Evolutionary conservation across 1,284 basidiomycete genomes (phyloP).

Genomic region (Pseudozyma hubeiensis): DNA sequence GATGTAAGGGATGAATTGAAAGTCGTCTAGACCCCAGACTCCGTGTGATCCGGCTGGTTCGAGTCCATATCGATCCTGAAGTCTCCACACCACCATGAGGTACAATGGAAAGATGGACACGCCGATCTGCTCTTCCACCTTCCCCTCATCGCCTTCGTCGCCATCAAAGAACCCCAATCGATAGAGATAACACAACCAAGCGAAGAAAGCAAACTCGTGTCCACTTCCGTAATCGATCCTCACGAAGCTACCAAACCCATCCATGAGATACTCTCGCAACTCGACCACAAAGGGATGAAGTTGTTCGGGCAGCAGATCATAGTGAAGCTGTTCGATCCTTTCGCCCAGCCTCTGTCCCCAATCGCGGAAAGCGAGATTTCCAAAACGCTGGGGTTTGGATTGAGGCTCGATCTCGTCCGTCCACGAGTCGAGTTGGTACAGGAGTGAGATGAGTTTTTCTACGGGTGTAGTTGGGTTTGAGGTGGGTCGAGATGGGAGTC

Average conservation of each 20-base stretch:
- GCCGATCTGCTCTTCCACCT: conserved; percentile 53
- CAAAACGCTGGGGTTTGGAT: conserved; percentile 88
- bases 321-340: conserved; percentile 40
- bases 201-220: conserved; percentile 76
- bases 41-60: conserved; percentile 98
- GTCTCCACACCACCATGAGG: conserved; percentile 81
- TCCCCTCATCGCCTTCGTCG: background rate
- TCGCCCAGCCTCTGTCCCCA: conserved; percentile 83
- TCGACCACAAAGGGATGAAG: conserved; percentile 74
- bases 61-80: conserved; percentile 89
- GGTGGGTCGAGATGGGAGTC: conserved; percentile 7
- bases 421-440: conserved; percentile 81
- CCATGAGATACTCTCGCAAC: conserved; percentile 80
- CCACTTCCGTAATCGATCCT: conserved; percentile 97
- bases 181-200: conserved; percentile 60
- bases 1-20: conserved; percentile 87
- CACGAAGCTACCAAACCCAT: conserved; percentile 88
- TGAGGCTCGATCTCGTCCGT: conserved; percentile 84
- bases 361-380: conserved; percentile 88
- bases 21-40: conserved; percentile 96
- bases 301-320: conserved; percentile 72
- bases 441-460: conserved; percentile 72
- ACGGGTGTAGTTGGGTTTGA: conserved; percentile 49
- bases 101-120: conserved; percentile 81
- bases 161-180: conserved; percentile 49